A percentile compares a stretch with the other conserved stretches of the same genome.
phyloP scores from a whole-genome alignment of 2,329 filamentous ascomycete species.

The Calonectria pteridis region DNA sequence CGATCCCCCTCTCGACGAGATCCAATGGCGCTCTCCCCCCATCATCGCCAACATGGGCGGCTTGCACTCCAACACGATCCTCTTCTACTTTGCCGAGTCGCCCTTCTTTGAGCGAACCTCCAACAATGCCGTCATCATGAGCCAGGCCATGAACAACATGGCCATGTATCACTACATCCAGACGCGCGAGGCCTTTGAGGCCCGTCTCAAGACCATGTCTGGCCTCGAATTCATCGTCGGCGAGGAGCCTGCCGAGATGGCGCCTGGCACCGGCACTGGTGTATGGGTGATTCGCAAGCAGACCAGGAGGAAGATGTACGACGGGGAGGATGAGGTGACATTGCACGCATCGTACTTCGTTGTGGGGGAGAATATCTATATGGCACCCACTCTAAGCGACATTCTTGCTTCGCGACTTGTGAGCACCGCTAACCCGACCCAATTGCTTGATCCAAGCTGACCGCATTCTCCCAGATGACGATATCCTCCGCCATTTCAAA shows the following conservation, averaged over 20 bases:
- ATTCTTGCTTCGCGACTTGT: slow-evolving; percentile 71
- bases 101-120: slow-evolving; percentile 77
- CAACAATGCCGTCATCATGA: slow-evolving; percentile 74
- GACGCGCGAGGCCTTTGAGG: slow-evolving; percentile 74
- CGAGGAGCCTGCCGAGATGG: slow-evolving; percentile 73
- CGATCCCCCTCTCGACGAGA: slow-evolving; percentile 73
- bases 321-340: slow-evolving; percentile 69
- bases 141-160: slow-evolving; percentile 72
- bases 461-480: slow-evolving; percentile 55
- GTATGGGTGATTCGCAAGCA: slow-evolving; percentile 80
- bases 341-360: slow-evolving; percentile 74
- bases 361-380: slow-evolving; percentile 75
- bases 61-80: slow-evolving; percentile 74
- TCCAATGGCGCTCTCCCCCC: slow-evolving; percentile 71
- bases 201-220: slow-evolving; percentile 72
- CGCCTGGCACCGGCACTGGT: slow-evolving; percentile 73
- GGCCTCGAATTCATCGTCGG: slow-evolving; percentile 76
- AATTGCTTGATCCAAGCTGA: slow-evolving; percentile 22
- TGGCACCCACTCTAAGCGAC: slow-evolving; percentile 72
- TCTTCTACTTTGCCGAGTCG: slow-evolving; percentile 76
- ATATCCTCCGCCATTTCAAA: slow-evolving; percentile 68
- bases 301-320: slow-evolving; percentile 68
- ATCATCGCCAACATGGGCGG: slow-evolving; percentile 65
- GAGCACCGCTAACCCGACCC: slow-evolving; percentile 36
- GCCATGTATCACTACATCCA: slow-evolving; percentile 68